Evolutionary conservation across 2,329 filamentous ascomycete species (phyloP), one percentile per base, ranked within the genome.

Genomic region (Alternaria sp.): DNA sequence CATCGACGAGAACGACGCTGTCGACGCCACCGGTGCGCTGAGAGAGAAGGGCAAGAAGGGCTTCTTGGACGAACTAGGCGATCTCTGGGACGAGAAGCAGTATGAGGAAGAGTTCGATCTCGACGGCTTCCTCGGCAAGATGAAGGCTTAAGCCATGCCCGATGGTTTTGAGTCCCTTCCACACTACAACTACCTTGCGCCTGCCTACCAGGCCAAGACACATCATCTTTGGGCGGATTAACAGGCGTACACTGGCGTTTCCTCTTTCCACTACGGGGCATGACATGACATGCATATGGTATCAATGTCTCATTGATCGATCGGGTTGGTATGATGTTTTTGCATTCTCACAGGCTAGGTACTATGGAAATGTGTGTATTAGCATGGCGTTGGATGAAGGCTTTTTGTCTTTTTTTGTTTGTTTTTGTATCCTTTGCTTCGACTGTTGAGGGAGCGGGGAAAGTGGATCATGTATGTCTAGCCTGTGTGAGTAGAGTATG

Each of bases 91-190:
- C 78, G 95, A 97, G 79, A 90, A 90, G 78, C 94, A 97, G 83
- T 99, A 99, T 80, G 93, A 97, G 81, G 96, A 99, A 83, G 96
- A 97, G 81, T 98, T 97, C 79, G 93, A 98, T 79, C 83, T 99
- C 70, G 93, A 97, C 74, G 94, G 93, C 4, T 99, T 98, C 83
- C 86, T 99, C 83, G 94, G 93, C 80, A 96, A 89, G 71, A 97
- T 99, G 93, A 92, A 93, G 76, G 82, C 76, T 32, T 83, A 68
- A 51, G 40, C 6, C 32, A 54, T 36, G 12, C 13, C 13, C 23
- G 15, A 5, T n/a, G 36, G 30, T 44, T 23, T 13, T 44, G 36
- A 13, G 36, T 32, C 36, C 32, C 32, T 25, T 54, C 32, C 36
- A 36, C 40, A 28, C 11, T 30, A 8, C 40, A 7, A 30, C 15